phyloP scores from a whole-genome alignment of 805 yeast genomes.

The Candida broadrunensis region DNA sequence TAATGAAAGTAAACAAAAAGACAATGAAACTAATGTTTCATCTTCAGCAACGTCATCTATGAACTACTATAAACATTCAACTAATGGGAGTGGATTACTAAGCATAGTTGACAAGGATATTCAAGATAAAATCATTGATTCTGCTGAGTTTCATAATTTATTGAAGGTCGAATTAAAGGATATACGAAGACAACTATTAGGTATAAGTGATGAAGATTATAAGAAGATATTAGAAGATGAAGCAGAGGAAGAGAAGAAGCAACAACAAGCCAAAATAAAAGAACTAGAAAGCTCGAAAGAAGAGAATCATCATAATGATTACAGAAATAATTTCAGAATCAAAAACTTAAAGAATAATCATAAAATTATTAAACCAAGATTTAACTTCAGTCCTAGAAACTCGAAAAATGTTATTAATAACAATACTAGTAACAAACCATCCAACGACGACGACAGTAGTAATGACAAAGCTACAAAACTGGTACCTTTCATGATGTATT shows the following conservation, averaged over 20 bases:
- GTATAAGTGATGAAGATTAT: conserved; percentile 40
- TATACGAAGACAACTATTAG: conserved; percentile 26
- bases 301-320: conserved; percentile 11
- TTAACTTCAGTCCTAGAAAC: not conserved
- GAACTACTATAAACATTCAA: not conserved
- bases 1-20: conserved; percentile 17
- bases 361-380: conserved; percentile 22
- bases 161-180: conserved; percentile 31
- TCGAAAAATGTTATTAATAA: not conserved
- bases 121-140: conserved; percentile 41
- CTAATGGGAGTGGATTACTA: conserved; percentile 19
- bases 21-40: not conserved
- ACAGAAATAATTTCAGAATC: conserved; percentile 25
- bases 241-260: conserved; percentile 11
- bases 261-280: conserved; percentile 8
- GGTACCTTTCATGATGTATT: conserved; percentile 17
- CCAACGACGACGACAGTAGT: not conserved
- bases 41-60: not conserved
- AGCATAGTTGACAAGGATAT: conserved; percentile 43
- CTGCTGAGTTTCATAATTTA: conserved; percentile 35
- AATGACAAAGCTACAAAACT: conserved; percentile 5
- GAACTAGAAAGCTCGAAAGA: conserved; percentile 8
- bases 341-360: conserved; percentile 17
- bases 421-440: not conserved
- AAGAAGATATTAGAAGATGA: conserved; percentile 23